Evolutionary conservation across 108 stramenopile species (phyloP).

Genomic region (Skeletonema menzelii): DNA sequence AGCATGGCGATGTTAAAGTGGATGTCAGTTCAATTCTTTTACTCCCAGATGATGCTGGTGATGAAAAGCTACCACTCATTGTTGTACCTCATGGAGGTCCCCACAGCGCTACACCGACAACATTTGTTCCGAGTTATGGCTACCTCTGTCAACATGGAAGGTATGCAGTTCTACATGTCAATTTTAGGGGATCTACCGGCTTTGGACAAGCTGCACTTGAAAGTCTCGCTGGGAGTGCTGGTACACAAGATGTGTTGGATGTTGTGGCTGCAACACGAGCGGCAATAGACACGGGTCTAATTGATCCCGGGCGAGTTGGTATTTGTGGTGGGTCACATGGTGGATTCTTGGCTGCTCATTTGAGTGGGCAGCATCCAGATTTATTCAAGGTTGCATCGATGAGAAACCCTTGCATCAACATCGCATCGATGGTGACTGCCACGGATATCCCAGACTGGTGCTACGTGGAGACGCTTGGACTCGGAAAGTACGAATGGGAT

Average conservation of each 20-base stretch:
- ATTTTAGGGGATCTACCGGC: constrained; percentile 86
- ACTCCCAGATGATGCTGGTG: constrained; percentile 42
- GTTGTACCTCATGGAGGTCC: constrained; percentile 85
- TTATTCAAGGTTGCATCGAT: constrained; percentile 21
- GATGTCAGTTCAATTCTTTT: constrained; percentile 62
- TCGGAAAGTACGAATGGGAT: constrained; percentile 55
- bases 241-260: constrained; percentile 78
- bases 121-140: constrained; percentile 65
- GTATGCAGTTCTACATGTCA: constrained; percentile 82
- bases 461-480: constrained; percentile 73
- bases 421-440: constrained; percentile 83
- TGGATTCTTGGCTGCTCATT: neutral
- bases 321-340: constrained; percentile 93
- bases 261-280: constrained; percentile 57
- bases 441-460: constrained; percentile 97
- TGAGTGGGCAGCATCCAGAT: neutral
- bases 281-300: constrained; percentile 40
- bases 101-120: constrained; percentile 59
- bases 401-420: constrained; percentile 94
- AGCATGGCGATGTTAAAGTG: constrained; percentile 41
- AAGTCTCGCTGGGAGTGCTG: constrained; percentile 64
- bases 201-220: constrained; percentile 75
- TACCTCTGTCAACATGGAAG: constrained; percentile 61
- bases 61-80: constrained; percentile 65
- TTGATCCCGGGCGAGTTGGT: constrained; percentile 60